Percentiles rank a stretch among this genome's conserved stretches.
Conservation (phyloP, 192 early-diverging fungal genomes). For the Lunasporangiospora selenospora region DNA sequence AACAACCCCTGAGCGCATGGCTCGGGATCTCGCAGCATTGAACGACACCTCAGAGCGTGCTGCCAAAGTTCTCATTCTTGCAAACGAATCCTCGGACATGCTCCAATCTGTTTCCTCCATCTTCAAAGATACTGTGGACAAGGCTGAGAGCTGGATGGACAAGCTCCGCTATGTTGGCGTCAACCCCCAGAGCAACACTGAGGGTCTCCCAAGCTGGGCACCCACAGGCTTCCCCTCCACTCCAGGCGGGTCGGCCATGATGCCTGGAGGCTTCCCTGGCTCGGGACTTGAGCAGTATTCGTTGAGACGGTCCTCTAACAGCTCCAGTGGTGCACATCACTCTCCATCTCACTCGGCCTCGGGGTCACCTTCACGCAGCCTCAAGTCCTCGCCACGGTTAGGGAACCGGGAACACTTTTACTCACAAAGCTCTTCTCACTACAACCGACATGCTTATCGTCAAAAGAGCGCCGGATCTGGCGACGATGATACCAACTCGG, state of each 20-base stretch:
- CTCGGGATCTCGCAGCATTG: conserved; percentile 35
- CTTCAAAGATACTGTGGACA: conserved; percentile 71
- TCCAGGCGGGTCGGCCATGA: conserved; percentile 15
- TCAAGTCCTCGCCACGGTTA: conserved; percentile 35
- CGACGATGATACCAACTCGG: conserved; percentile 37
- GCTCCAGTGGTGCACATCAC: conserved; percentile 1
- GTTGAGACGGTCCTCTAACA: conserved; percentile 27
- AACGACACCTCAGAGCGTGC: conserved; percentile 61
- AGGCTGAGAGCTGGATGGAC: conserved; percentile 71
- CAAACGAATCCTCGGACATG: conserved; percentile 73
- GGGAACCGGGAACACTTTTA: conserved; percentile 8
- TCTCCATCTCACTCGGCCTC: background rate
- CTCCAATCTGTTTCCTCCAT: conserved; percentile 67
- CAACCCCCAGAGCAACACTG: conserved; percentile 36
- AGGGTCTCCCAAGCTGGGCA: conserved; percentile 46
- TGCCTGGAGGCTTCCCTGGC: conserved; percentile 43
- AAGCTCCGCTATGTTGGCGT: conserved; percentile 49
- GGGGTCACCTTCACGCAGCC: conserved; percentile 31
- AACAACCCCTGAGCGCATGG: conserved; percentile 17
- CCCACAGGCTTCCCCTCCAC: conserved; percentile 45
- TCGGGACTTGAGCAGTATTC: conserved; percentile 44
- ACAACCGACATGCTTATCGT: conserved; percentile 33
- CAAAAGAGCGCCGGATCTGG: conserved; percentile 40
- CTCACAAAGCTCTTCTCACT: background rate
- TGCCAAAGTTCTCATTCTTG: conserved; percentile 68